These are phyloP conservation scores for Trematosphaeria pertusa DNA, from an alignment of 2,329 filamentous ascomycete species.

Conservation along the genomic window DNA sequence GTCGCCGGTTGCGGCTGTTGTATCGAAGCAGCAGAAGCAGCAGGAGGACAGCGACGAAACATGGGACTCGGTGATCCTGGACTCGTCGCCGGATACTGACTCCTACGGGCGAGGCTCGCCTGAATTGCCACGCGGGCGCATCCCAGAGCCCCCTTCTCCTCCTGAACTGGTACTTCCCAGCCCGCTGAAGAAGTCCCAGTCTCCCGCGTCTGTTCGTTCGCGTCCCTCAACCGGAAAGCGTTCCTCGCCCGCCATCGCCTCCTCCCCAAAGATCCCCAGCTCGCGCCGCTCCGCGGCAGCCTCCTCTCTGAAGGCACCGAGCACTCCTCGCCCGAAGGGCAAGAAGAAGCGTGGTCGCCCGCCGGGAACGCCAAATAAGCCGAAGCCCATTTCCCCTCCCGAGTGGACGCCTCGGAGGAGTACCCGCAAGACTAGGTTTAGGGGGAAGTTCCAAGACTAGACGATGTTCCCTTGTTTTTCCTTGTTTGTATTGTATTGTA, in stretches of 20 bases:
- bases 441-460: not conserved
- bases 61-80: not conserved
- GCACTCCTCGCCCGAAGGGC: not conserved
- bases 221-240: not conserved
- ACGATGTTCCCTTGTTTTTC: not conserved
- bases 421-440: not conserved
- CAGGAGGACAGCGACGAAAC: not conserved
- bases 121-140: not conserved
- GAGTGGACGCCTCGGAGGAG: not conserved
- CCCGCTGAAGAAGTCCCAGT: too few species aligned
- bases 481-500: not conserved
- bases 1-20: too few species aligned
- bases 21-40: too few species aligned
- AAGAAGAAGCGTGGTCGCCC: not conserved
- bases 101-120: not conserved
- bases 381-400: not conserved
- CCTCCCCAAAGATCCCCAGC: too few species aligned
- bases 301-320: not conserved
- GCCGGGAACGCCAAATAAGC: not conserved
- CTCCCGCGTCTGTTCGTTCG: not conserved
- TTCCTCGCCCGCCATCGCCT: too few species aligned
- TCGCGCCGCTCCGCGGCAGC: not conserved
- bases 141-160: too few species aligned
- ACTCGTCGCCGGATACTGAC: not conserved
- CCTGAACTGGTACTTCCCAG: too few species aligned